phyloP scores from a whole-genome alignment of 805 yeast species.

The Teunomyces funiuensis region DNA sequence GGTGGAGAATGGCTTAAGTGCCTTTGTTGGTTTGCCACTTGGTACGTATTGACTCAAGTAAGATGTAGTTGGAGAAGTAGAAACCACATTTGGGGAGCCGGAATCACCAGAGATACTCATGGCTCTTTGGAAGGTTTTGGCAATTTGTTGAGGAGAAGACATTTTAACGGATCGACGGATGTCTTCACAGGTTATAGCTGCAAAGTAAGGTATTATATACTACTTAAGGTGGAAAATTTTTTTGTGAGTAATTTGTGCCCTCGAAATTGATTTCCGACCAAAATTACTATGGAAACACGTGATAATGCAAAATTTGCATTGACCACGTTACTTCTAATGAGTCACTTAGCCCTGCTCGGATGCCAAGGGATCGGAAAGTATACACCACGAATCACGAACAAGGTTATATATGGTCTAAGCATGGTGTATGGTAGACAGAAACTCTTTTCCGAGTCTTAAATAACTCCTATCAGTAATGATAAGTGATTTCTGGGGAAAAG shows the following conservation, averaged over 20 bases:
- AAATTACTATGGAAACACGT: slow-evolving; percentile 2
- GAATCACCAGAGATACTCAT: slow-evolving; percentile 46
- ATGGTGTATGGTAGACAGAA: not conserved
- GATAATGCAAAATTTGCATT: slow-evolving; percentile 3
- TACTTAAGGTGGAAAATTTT: slow-evolving; percentile 6
- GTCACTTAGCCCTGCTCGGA: not conserved
- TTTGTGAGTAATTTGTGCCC: slow-evolving; percentile 9
- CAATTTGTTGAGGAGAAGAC: slow-evolving; percentile 71
- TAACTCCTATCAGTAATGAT: not conserved
- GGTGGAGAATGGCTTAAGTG: slow-evolving; percentile 90
- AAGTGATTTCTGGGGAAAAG: slow-evolving; percentile 4
- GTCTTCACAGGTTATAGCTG: not conserved
- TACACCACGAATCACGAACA: not conserved
- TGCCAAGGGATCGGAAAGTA: not conserved
- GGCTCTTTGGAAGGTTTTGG: slow-evolving; percentile 54
- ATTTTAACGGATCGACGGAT: slow-evolving; percentile 33
- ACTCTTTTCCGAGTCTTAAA: not conserved
- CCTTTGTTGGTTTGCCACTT: slow-evolving; percentile 55
- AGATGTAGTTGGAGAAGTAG: slow-evolving; percentile 81
- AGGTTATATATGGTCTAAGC: not conserved
- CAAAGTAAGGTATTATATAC: not conserved
- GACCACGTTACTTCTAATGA: not conserved
- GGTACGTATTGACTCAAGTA: slow-evolving; percentile 57
- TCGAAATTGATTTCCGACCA: slow-evolving; percentile 4
- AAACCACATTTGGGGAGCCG: slow-evolving; percentile 65